Evolutionary conservation across 2,329 filamentous ascomycete genomes (phyloP).

Genomic region (Monosporascus sp.): DNA sequence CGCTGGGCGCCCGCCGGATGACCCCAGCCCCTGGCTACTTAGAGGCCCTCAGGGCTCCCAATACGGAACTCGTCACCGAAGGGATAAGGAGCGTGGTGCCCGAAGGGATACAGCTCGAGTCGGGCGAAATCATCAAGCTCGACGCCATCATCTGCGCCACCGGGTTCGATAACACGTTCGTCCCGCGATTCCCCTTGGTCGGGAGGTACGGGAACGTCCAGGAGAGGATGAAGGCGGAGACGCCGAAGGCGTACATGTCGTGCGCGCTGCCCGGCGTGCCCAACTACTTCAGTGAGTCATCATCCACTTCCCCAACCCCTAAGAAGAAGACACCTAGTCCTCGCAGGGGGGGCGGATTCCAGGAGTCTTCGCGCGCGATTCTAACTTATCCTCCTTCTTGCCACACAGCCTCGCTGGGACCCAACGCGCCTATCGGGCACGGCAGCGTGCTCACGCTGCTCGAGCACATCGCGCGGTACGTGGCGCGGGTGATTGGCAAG

Average conservation of each 20-base stretch:
- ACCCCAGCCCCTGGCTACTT: conserved; percentile 48
- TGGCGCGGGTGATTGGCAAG: conserved; percentile 42
- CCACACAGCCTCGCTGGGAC: conserved; percentile 41
- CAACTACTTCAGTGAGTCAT: conserved; percentile 48
- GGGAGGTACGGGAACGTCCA: conserved; percentile 46
- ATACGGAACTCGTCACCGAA: conserved; percentile 42
- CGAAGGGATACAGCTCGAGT: conserved; percentile 41
- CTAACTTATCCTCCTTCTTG: neutral
- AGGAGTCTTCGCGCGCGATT: no score
- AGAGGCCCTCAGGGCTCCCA: conserved; percentile 37
- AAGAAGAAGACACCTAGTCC: neutral
- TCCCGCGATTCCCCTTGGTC: conserved; percentile 44
- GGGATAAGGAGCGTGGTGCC: conserved; percentile 40
- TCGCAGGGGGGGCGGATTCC: no score
- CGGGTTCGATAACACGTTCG: conserved; percentile 49
- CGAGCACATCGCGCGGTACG: conserved; percentile 47
- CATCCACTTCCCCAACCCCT: neutral
- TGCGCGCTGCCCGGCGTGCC: conserved; percentile 46
- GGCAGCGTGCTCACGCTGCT: conserved; percentile 46
- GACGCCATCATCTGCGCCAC: conserved; percentile 55
- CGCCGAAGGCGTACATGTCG: conserved; percentile 48
- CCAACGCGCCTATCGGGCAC: conserved; percentile 45
- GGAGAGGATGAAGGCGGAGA: conserved; percentile 37
- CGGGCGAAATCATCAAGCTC: conserved; percentile 43
- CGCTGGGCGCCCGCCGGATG: conserved; percentile 42